These are phyloP conservation scores for Lachnellula suecica DNA, from an alignment of 2,329 filamentous ascomycete species.

Conservation along the genomic window DNA sequence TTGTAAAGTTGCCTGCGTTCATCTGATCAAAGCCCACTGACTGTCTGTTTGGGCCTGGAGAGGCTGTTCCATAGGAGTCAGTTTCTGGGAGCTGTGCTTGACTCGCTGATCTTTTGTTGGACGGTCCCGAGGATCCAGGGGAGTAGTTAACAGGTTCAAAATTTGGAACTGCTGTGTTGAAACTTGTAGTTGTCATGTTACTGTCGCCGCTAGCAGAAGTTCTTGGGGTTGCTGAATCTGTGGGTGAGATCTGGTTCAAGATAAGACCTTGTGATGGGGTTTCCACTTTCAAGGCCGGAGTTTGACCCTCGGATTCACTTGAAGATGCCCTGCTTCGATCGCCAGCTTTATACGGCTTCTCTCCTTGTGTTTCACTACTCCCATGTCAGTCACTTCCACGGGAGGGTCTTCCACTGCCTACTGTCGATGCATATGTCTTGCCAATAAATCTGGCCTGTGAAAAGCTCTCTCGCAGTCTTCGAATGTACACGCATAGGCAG, in stretches of 20 bases:
- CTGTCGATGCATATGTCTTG: conserved; percentile 56
- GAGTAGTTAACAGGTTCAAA: conserved; percentile 26
- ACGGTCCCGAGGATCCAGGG: conserved; percentile 4
- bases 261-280: conserved; percentile 8
- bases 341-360: conserved; percentile 35
- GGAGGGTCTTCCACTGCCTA: conserved; percentile 32
- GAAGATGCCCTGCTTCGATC: conserved; percentile 30
- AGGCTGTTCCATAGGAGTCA: conserved; percentile 19
- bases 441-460: conserved; percentile 57
- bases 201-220: conserved; percentile 22
- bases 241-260: conserved; percentile 19
- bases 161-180: conserved; percentile 20
- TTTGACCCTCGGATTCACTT: conserved; percentile 24
- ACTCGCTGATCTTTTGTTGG: conserved; percentile 20
- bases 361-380: conserved; percentile 45
- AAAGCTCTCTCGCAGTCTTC: conserved; percentile 57
- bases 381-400: conserved; percentile 13
- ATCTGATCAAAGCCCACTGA: conserved; percentile 16
- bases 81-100: conserved; percentile 21
- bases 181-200: conserved; percentile 22
- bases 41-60: conserved; percentile 17
- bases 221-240: conserved; percentile 23
- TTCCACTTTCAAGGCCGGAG: conserved; percentile 21
- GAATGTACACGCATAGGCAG: conserved; percentile 50
- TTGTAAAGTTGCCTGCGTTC: neutral